Percentiles rank a stretch among this genome's conserved stretches.
Evolutionary conservation across 345 rosid species (phyloP).

Genomic region (Camelina sativa): DNA sequence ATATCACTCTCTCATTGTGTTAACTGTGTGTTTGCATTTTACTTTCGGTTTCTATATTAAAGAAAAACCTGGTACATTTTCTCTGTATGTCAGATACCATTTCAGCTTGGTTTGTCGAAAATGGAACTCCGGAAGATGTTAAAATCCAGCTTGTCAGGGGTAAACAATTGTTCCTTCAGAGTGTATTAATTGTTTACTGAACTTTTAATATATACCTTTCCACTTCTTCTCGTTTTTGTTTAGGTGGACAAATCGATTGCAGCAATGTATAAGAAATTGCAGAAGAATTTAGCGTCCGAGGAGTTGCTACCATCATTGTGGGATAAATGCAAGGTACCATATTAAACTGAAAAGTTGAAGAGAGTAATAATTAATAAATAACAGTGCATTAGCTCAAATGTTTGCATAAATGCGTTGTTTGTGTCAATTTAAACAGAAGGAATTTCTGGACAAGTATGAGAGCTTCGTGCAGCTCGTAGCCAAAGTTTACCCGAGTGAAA

Average conservation of each 20-base stretch:
- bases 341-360: neutral
- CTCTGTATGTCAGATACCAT: slow-evolving; percentile 73
- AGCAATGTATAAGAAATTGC: slow-evolving; percentile 93
- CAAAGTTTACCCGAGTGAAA: slow-evolving; percentile 83
- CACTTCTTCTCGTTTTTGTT: neutral
- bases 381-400: neutral
- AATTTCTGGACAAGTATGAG: slow-evolving; percentile 93
- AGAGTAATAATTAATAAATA: neutral
- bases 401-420: slow-evolving; percentile 1
- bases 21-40: neutral
- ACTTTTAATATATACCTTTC: neutral
- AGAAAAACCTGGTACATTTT: neutral
- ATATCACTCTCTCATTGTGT: neutral
- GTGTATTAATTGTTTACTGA: neutral
- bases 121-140: slow-evolving; percentile 85
- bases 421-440: slow-evolving; percentile 63
- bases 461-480: slow-evolving; percentile 87
- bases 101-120: slow-evolving; percentile 88
- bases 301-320: slow-evolving; percentile 91
- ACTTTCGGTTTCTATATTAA: neutral
- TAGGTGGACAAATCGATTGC: slow-evolving; percentile 91
- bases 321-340: slow-evolving; percentile 96
- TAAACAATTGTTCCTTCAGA: slow-evolving; percentile 42
- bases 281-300: slow-evolving; percentile 91
- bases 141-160: slow-evolving; percentile 89